Percentiles rank a stretch among this genome's conserved stretches.
Conservation (phyloP, 768 basidiomycete genomes). For the Boletus bicolor region DNA sequence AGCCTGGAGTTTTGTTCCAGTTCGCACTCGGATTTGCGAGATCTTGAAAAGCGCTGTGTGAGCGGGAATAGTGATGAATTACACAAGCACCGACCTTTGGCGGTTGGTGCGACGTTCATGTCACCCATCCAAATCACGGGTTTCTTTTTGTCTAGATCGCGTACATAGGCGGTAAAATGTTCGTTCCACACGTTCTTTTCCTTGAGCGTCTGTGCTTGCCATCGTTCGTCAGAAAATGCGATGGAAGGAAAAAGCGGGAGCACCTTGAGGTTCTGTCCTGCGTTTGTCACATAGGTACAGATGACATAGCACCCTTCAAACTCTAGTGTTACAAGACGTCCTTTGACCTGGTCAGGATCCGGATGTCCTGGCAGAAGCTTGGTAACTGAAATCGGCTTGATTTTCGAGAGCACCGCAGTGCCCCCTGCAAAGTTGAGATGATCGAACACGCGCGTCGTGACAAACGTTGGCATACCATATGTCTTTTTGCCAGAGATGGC, state of each 20-base stretch:
- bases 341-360: constrained; percentile 58
- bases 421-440: constrained; percentile 53
- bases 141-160: constrained; percentile 69
- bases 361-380: constrained; percentile 76
- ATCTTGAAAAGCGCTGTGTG: constrained; percentile 39
- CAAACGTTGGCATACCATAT: constrained; percentile 50
- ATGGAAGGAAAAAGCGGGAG: not conserved
- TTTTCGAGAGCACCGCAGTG: constrained; percentile 76
- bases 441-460: not conserved
- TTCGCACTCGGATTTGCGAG: constrained; percentile 66
- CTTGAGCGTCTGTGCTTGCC: constrained; percentile 56
- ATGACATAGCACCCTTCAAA: constrained; percentile 67
- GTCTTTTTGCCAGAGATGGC: constrained; percentile 74
- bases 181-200: constrained; percentile 76
- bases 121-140: constrained; percentile 89
- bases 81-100: constrained; percentile 44
- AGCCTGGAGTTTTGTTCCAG: constrained; percentile 87
- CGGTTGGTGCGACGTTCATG: constrained; percentile 82
- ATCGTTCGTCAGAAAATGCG: not conserved
- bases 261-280: constrained; percentile 74
- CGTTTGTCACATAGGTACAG: constrained; percentile 84
- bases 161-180: constrained; percentile 73
- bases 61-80: not conserved
- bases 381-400: constrained; percentile 62
- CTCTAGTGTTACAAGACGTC: constrained; percentile 80